Percentiles rank a stretch among this genome's conserved stretches.
phyloP scores from a whole-genome alignment of 2,329 filamentous ascomycete genomes.

The Chaetothyriales sp. region DNA sequence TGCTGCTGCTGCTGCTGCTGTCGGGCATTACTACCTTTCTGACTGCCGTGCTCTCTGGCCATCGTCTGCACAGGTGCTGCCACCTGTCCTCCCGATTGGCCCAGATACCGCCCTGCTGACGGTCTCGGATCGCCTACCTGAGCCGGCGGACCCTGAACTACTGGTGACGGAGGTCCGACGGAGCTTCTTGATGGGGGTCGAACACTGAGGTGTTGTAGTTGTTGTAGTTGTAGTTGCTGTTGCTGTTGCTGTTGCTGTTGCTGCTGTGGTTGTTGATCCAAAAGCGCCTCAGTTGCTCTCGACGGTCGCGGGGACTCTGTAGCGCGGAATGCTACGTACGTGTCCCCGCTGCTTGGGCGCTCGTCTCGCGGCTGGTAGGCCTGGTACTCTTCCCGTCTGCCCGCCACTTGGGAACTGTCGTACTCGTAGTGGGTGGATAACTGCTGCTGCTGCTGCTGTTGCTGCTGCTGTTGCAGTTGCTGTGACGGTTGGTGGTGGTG shows the following conservation, averaged over 20 bases:
- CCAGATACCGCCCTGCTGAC: constrained; percentile 13
- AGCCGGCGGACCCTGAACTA: constrained; percentile 8
- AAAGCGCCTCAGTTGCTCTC: constrained; percentile 8
- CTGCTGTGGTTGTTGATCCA: constrained; percentile 22
- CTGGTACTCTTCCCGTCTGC: constrained; percentile 11
- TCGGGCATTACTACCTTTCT: neutral
- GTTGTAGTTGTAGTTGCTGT: constrained; percentile 4
- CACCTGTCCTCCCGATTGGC: constrained; percentile 10
- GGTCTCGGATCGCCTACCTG: constrained; percentile 13
- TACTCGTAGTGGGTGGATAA: constrained; percentile 14
- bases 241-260: constrained; percentile 14
- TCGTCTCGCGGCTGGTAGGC: constrained; percentile 9
- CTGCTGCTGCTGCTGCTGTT: constrained; percentile 10
- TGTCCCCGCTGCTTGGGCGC: neutral
- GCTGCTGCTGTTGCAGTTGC: constrained; percentile 9
- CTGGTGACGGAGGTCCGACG: constrained; percentile 23
- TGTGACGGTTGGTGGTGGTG: constrained; percentile 1
- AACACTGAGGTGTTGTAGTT: constrained; percentile 17
- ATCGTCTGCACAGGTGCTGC: constrained; percentile 10
- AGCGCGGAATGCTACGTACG: constrained; percentile 1
- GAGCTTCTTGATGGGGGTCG: constrained; percentile 24
- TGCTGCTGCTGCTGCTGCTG: constrained; percentile 1
- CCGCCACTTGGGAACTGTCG: constrained; percentile 12
- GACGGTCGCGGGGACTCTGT: constrained; percentile 7
- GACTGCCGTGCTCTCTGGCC: constrained; percentile 1